A percentile compares a stretch with the other conserved stretches of the same genome.
These are phyloP conservation scores for Colletotrichum limetticola DNA, from an alignment of 2,329 filamentous ascomycete species.

Conservation along the genomic window DNA sequence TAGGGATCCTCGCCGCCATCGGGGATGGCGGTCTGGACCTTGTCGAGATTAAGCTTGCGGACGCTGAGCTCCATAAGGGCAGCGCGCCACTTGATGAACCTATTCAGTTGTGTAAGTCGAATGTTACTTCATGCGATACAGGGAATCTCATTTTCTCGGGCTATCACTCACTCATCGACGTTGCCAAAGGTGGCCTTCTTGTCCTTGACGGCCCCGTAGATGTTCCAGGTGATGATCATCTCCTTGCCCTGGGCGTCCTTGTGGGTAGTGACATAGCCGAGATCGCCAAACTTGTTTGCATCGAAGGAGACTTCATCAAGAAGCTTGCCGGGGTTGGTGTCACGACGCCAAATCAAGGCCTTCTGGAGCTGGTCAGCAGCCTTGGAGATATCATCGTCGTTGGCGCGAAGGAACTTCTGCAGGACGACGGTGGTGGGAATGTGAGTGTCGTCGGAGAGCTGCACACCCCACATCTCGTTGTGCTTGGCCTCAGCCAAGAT, in stretches of 20 bases:
- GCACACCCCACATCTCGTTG: slow-evolving; percentile 88
- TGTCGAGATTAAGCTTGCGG: slow-evolving; percentile 75
- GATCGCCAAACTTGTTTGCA: slow-evolving; percentile 75
- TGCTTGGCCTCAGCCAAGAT: slow-evolving; percentile 70
- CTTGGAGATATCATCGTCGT: slow-evolving; percentile 77
- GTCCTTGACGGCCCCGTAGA: slow-evolving; percentile 89
- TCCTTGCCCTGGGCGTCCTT: slow-evolving; percentile 65
- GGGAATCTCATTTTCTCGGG: background rate
- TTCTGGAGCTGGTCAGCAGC: slow-evolving; percentile 82
- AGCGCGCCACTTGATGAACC: slow-evolving; percentile 90
- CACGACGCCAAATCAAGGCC: slow-evolving; percentile 85
- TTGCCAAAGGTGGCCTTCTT: slow-evolving; percentile 86
- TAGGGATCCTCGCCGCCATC: slow-evolving; percentile 84
- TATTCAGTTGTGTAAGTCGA: slow-evolving; percentile 46
- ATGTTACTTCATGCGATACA: background rate
- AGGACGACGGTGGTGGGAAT: slow-evolving; percentile 85
- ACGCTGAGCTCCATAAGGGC: slow-evolving; percentile 91
- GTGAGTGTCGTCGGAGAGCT: slow-evolving; percentile 66
- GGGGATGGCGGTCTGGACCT: slow-evolving; percentile 76
- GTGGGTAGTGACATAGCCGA: slow-evolving; percentile 86
- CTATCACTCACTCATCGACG: slow-evolving; percentile 74
- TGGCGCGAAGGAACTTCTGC: slow-evolving; percentile 94
- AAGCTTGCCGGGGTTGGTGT: slow-evolving; percentile 76
- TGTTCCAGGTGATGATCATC: slow-evolving; percentile 86
- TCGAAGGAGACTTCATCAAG: slow-evolving; percentile 72